Evolutionary conservation across 73 alveolate species (phyloP), one percentile per base, ranked within the genome.

Genomic region (Paramecium pentaurelia): DNA sequence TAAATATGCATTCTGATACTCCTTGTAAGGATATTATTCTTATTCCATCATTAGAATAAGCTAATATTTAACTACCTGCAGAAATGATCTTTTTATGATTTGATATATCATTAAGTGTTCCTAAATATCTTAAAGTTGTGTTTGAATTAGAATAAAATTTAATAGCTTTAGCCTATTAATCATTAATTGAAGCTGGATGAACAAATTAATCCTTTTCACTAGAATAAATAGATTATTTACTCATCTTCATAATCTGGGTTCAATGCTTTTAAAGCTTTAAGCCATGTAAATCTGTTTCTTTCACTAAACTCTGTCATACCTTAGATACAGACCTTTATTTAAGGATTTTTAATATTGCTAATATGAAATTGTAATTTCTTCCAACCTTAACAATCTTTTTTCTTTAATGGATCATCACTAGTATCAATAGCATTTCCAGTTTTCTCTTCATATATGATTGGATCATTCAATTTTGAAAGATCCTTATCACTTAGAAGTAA

Each of bases 301-400:
- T 77, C 90, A 42, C 73, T 42, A 28, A 77, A 77, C 38, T 77
- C 60, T n/a, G 90, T 77, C 90, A 77, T 77, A 5, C 90, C 90
- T 11, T 38, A 77, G 49, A 77, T 77, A 42, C 90, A 77, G 8
- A 75, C 68, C 49, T 38, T 45, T 16, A 77, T 77, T 36, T 6
- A 45, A n/a, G 68, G 90, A 45, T 77, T 36, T 77, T 40, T 27
- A 4, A 77, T 77, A 7, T 38, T 42, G 30, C 49, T 42, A 8
- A 77, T 32, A 22, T 77, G 12, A 14, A 11, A 10, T 16, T 77
- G 90, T 45, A 77, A 77, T 40, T 77, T 77, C 10, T 20, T 77
- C 90, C 90, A 77, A 28, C 90, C 90, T 42, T 28, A 38, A 38
- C 90, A 77, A 11, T 77, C 71, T 77, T 38, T 42, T 14, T 28